Evolutionary conservation across 129 eudicot species (phyloP).

Genomic region (Arctium lappa): DNA sequence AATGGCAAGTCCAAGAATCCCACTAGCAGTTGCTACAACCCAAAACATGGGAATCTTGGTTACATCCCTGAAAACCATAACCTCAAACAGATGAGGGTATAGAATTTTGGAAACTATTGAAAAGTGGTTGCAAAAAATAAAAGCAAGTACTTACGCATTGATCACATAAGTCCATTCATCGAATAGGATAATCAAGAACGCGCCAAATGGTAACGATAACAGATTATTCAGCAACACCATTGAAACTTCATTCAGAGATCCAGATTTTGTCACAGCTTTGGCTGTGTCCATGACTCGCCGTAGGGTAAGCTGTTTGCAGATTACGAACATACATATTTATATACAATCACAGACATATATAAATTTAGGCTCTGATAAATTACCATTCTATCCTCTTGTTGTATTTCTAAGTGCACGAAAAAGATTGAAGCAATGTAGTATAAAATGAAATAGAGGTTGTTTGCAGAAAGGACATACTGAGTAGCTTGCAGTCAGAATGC

Average conservation of each 20-base stretch:
- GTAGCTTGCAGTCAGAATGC: conserved; percentile 83
- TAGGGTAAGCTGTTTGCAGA: conserved; percentile 62
- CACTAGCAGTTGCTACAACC: conserved; percentile 75
- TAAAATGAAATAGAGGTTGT: neutral
- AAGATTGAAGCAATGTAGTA: conserved; percentile 1
- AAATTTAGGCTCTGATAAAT: neutral
- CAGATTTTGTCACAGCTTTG: conserved; percentile 63
- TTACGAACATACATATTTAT: neutral
- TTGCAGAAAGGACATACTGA: conserved; percentile 41
- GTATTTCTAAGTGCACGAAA: neutral
- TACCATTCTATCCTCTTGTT: neutral
- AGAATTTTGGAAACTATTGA: neutral
- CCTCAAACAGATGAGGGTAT: neutral
- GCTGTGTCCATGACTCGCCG: conserved; percentile 80
- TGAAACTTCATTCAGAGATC: conserved; percentile 76
- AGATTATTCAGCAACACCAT: conserved; percentile 78
- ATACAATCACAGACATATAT: neutral
- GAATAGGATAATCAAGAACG: conserved; percentile 56
- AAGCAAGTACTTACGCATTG: conserved; percentile 41
- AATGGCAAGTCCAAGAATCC: conserved; percentile 73
- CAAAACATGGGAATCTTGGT: conserved; percentile 66
- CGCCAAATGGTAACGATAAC: conserved; percentile 66
- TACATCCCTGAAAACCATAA: conserved; percentile 49
- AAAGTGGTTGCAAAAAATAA: neutral
- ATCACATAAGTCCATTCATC: conserved; percentile 68